Evolutionary conservation across 2,329 filamentous ascomycete species (phyloP).

Genomic region (Penicillium sp.): DNA sequence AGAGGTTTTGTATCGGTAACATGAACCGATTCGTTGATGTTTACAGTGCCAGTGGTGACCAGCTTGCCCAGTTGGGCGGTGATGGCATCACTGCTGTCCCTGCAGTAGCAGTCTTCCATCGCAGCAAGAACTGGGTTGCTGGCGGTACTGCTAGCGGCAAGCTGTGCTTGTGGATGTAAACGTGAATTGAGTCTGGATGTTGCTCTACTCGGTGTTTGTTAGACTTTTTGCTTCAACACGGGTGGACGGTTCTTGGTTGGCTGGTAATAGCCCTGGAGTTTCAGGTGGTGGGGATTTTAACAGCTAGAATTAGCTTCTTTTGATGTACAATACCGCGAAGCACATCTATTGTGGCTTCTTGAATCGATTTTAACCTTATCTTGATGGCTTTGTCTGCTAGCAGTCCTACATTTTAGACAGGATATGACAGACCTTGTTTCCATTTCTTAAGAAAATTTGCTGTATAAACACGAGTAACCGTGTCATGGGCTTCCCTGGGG

Average conservation of each 20-base stretch:
- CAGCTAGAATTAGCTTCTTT: not conserved
- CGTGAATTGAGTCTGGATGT: not conserved
- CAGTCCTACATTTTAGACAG: not conserved
- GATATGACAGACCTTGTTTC: not conserved
- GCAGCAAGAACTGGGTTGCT: conserved; percentile 83
- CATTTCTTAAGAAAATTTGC: not conserved
- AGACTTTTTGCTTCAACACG: not conserved
- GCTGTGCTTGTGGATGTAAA: conserved; percentile 81
- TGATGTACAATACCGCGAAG: not conserved
- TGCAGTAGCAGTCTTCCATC: conserved; percentile 87
- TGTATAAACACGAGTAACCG: not conserved
- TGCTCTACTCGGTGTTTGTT: not conserved
- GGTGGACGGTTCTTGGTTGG: not conserved
- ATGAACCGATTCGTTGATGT: conserved; percentile 98
- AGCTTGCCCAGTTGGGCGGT: conserved; percentile 83
- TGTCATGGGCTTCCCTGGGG: not conserved
- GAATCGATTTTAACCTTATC: not conserved
- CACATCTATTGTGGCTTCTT: not conserved
- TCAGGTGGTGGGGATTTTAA: not conserved
- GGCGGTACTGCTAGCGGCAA: conserved; percentile 91
- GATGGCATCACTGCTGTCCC: conserved; percentile 94
- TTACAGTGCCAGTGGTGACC: conserved; percentile 76
- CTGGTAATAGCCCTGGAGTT: not conserved
- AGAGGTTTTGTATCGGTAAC: conserved; percentile 90
- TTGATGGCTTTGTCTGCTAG: not conserved